Percentiles rank a stretch among this genome's conserved stretches.
Conservation (phyloP, 192 early-diverging fungal genomes). For the Helicostylum pulchrum region DNA sequence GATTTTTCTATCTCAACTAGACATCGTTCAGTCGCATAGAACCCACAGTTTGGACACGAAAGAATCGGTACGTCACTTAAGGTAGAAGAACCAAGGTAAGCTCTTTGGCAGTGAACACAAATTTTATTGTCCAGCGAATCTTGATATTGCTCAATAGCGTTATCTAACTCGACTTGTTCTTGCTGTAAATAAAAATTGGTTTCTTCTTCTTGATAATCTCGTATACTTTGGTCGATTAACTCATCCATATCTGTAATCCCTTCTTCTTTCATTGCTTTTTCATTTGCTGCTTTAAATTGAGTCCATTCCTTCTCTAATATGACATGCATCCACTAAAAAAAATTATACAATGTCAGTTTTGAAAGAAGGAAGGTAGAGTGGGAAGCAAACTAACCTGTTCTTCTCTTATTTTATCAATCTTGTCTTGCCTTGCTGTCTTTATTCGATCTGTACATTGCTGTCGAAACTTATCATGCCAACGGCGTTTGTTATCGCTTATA, state of each 20-base stretch:
- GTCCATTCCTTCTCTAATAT: constrained; percentile 5
- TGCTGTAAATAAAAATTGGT: neutral
- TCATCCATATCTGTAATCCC: neutral
- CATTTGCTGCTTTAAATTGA: neutral
- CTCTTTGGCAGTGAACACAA: neutral
- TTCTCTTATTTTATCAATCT: neutral
- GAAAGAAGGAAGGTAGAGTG: no score
- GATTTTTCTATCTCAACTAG: neutral
- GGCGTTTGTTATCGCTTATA: neutral
- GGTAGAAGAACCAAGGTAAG: no score
- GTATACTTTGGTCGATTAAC: neutral
- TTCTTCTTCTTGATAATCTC: neutral
- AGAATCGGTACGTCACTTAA: neutral
- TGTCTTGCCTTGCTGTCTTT: neutral
- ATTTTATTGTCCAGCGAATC: neutral
- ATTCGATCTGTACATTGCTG: constrained; percentile 5
- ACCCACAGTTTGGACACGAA: neutral
- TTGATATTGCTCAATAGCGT: neutral
- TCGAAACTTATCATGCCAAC: constrained; percentile 11
- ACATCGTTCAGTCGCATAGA: neutral
- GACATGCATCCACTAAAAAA: neutral
- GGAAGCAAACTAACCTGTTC: neutral
- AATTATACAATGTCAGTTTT: no score
- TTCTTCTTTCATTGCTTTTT: constrained; percentile 8
- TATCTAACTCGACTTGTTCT: neutral